These are phyloP conservation scores for Colletotrichum lupini DNA, from an alignment of 2,329 filamentous ascomycete genomes.

Conservation along the genomic window DNA sequence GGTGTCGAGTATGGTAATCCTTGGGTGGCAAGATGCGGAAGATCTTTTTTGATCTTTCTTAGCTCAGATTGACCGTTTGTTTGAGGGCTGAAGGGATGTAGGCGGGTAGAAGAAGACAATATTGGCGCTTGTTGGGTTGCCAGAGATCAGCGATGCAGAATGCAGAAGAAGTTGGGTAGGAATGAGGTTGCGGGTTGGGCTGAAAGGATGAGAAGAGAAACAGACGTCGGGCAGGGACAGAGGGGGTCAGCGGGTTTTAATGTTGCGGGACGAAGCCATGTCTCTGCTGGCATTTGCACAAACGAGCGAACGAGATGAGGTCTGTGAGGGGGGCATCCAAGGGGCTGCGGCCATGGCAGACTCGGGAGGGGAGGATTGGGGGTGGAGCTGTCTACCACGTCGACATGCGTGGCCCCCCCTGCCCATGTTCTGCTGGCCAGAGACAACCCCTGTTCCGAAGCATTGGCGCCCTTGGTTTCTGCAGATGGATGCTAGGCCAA, in stretches of 20 bases:
- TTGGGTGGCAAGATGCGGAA: conserved; percentile 34
- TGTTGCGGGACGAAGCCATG: conserved; percentile 37
- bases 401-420: conserved; percentile 18
- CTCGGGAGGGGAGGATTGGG: conserved; percentile 28
- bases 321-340: conserved; percentile 15
- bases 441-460: conserved; percentile 25
- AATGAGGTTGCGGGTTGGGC: conserved; percentile 45
- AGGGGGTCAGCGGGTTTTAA: conserved; percentile 54
- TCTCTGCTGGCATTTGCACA: conserved; percentile 7
- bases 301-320: conserved; percentile 34
- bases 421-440: conserved; percentile 22
- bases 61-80: conserved; percentile 11
- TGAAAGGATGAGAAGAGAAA: conserved; percentile 47
- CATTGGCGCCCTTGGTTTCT: conserved; percentile 27
- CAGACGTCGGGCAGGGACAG: conserved; percentile 49
- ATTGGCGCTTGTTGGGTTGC: conserved; percentile 32
- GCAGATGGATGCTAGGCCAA: conserved; percentile 20
- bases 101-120: conserved; percentile 34
- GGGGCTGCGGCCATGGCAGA: neutral
- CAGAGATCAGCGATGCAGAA: conserved; percentile 37
- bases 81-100: conserved; percentile 32
- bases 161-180: conserved; percentile 40
- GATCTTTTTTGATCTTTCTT: conserved; percentile 34
- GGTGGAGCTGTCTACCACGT: conserved; percentile 26
- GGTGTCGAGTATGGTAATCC: conserved; percentile 35